phyloP scores from a whole-genome alignment of 495 filamentous ascomycete genomes.

The Podospora fimiseda region DNA sequence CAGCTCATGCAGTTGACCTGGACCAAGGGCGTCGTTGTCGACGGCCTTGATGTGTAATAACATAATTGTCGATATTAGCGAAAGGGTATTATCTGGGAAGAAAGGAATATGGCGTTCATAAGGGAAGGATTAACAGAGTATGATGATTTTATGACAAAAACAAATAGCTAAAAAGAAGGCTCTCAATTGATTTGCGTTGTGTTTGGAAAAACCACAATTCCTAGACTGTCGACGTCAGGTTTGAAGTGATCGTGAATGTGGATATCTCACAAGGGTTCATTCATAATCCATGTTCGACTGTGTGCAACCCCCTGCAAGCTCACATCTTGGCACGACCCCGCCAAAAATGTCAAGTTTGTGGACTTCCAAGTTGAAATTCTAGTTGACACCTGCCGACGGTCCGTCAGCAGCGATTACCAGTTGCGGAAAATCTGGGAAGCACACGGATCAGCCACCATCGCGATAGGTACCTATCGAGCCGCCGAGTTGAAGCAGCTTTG shows the following conservation, averaged over 20 bases:
- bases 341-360: not conserved
- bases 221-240: not conserved
- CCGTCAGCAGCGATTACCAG: slow-evolving; percentile 1
- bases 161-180: not conserved
- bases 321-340: not conserved
- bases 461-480: not conserved
- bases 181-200: not conserved
- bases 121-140: not conserved
- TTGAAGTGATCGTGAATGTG: not conserved
- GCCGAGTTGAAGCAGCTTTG: not conserved
- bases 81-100: not conserved
- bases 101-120: not conserved
- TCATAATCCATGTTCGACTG: not conserved
- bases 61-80: slow-evolving; percentile 9
- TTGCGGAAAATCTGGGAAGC: slow-evolving; percentile 7
- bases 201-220: not conserved
- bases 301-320: not conserved
- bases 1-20: slow-evolving; percentile 64
- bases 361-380: not conserved
- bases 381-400: slow-evolving; percentile 8
- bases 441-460: not conserved
- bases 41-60: slow-evolving; percentile 65
- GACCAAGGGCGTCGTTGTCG: slow-evolving; percentile 63
- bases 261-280: too few species aligned
- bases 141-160: not conserved